Conservation (phyloP, 805 yeast genomes). For the Candida nitratophila region DNA sequence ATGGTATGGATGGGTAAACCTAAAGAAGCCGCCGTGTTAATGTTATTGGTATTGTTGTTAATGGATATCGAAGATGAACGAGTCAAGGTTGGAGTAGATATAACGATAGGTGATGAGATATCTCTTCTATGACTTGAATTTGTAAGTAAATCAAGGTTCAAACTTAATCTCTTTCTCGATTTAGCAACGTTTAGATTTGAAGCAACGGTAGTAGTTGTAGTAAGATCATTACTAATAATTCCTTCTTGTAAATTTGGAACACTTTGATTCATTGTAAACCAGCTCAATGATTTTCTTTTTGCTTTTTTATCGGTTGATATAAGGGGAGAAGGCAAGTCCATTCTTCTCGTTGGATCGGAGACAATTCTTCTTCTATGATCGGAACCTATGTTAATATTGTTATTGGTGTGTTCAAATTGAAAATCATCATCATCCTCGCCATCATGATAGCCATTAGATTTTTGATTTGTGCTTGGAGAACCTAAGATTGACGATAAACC, state of each 20-base stretch:
- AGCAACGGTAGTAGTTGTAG: not conserved
- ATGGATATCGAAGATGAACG: too few relatives aligned
- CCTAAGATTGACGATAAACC: not conserved
- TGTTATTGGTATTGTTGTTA: not conserved
- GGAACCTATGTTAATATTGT: not conserved
- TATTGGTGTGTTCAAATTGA: not conserved
- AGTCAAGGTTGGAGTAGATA: not conserved
- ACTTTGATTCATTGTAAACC: slow-evolving; percentile 11
- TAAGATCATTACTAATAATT: not conserved
- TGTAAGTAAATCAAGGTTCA: not conserved
- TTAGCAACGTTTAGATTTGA: not conserved
- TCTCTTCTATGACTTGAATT: not conserved
- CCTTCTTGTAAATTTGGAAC: not conserved
- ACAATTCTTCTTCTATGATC: not conserved
- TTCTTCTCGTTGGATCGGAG: not conserved
- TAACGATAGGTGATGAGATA: not conserved
- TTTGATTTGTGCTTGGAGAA: not conserved
- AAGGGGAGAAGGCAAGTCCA: too few relatives aligned
- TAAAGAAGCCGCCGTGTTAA: too few relatives aligned
- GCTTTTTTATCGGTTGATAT: slow-evolving; percentile 5
- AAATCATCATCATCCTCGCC: not conserved
- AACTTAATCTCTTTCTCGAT: not conserved
- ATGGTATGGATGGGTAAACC: not conserved
- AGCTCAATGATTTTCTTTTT: slow-evolving; percentile 16
- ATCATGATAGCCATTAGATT: too few relatives aligned